A percentile compares a stretch with the other conserved stretches of the same genome.
These are phyloP conservation scores for Tolypocladium cylindrosporum DNA, from an alignment of 2,329 filamentous ascomycete genomes.

Conservation along the genomic window DNA sequence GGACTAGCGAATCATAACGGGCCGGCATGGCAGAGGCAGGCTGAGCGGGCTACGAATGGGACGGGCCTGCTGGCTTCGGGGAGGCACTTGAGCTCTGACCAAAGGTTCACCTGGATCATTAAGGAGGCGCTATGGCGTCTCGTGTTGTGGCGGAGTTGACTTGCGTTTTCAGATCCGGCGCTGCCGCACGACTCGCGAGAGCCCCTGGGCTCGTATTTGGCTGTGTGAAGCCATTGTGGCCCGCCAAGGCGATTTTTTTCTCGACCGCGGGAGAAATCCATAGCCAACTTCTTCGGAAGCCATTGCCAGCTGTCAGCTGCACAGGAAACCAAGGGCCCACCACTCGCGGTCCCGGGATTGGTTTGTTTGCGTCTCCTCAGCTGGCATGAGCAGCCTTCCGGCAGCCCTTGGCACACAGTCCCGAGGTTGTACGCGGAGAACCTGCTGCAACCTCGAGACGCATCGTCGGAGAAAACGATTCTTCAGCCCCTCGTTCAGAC, in stretches of 20 bases:
- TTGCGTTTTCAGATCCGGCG: not conserved
- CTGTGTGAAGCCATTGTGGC: not conserved
- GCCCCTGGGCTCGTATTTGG: not conserved
- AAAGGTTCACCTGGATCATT: not conserved
- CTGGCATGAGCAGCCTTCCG: not conserved
- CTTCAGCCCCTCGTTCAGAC: not conserved
- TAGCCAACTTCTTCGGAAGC: not conserved
- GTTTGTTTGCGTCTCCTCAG: no score
- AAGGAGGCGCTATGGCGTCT: not conserved
- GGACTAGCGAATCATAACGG: not conserved
- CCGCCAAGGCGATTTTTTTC: not conserved
- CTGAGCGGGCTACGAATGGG: not conserved
- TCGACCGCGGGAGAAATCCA: not conserved
- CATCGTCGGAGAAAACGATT: not conserved
- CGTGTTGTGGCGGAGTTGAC: not conserved
- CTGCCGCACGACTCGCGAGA: not conserved
- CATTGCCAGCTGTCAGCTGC: not conserved
- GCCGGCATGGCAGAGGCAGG: no score
- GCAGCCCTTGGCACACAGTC: not conserved
- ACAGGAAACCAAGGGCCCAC: not conserved
- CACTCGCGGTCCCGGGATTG: not conserved
- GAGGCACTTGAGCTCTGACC: not conserved
- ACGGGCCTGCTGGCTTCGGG: no score
- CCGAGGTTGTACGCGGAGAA: not conserved
- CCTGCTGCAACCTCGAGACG: not conserved